Conservation (phyloP, 345 rosid genomes). For the Heritiera littoralis region DNA sequence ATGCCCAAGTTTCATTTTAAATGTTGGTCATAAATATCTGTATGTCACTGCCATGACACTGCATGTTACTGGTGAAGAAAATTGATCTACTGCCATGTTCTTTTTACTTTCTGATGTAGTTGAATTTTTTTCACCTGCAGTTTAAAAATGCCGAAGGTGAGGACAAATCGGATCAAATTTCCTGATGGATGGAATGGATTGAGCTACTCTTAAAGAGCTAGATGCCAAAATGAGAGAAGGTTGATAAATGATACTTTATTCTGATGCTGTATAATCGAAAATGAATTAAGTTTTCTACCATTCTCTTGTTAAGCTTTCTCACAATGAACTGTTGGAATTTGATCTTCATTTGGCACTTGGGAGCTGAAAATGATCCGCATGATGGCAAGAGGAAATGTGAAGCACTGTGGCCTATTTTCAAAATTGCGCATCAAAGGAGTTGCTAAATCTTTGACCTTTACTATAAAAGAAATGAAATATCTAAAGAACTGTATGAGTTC, state of each 20-base stretch:
- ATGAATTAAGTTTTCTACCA: not conserved
- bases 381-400: conserved; percentile 87
- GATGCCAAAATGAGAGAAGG: conserved; percentile 89
- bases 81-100: not conserved
- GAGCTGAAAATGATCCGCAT: conserved; percentile 80
- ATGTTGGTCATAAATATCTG: not conserved
- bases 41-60: not conserved
- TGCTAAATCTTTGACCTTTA: conserved; percentile 71
- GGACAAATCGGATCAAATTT: conserved; percentile 60
- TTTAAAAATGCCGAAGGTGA: conserved; percentile 66
- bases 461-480: conserved; percentile 63
- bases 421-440: conserved; percentile 78
- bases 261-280: not conserved
- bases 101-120: not conserved
- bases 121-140: not conserved
- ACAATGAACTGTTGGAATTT: not conserved
- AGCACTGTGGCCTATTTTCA: conserved; percentile 76
- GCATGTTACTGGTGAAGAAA: not conserved
- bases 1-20: not conserved
- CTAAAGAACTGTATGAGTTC: conserved; percentile 74
- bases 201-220: conserved; percentile 68
- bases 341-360: conserved; percentile 16
- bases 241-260: conserved; percentile 7
- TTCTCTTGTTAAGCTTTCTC: not conserved
- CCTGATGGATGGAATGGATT: conserved; percentile 82